Conservation (phyloP, 2,329 filamentous ascomycete genomes). For the Diaporthe ilicicola region DNA sequence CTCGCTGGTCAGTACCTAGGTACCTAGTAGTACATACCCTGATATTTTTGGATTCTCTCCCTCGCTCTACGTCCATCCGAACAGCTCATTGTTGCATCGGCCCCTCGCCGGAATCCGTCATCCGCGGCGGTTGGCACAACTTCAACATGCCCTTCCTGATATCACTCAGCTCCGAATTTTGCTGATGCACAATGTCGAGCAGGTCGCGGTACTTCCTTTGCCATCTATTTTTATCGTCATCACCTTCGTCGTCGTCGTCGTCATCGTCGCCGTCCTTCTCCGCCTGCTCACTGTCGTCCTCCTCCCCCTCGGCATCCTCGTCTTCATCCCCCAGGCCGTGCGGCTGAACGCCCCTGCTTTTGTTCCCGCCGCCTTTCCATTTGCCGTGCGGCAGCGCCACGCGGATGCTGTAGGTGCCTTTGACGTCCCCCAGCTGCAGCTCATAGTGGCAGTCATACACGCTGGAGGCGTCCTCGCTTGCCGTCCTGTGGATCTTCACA, state of each 20-base stretch:
- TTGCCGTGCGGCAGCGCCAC: conserved; percentile 54
- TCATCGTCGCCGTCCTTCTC: conserved; percentile 33
- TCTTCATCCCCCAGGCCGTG: conserved; percentile 30
- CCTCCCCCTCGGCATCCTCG: conserved; percentile 33
- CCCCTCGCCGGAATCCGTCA: not conserved
- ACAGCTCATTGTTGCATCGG: not conserved
- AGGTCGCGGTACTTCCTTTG: conserved; percentile 64
- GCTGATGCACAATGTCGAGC: conserved; percentile 66
- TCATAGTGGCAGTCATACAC: conserved; percentile 57
- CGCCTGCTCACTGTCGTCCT: conserved; percentile 38
- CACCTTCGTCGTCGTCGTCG: conserved; percentile 35
- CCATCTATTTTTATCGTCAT: conserved; percentile 50
- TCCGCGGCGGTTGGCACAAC: conserved; percentile 17
- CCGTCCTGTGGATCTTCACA: conserved; percentile 14
- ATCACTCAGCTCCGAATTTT: conserved; percentile 60
- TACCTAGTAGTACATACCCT: not conserved
- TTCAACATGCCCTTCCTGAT: conserved; percentile 55
- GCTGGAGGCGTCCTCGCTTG: not conserved
- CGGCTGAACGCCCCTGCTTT: conserved; percentile 27
- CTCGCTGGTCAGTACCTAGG: not conserved
- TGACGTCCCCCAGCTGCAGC: conserved; percentile 61
- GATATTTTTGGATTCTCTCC: not conserved
- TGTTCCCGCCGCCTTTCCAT: conserved; percentile 45
- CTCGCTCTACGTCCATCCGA: not conserved
- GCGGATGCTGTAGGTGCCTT: conserved; percentile 61